Base-by-base conservation (phyloP, 805 yeast species). In the Blastobotrys chiropterorum region DNA sequence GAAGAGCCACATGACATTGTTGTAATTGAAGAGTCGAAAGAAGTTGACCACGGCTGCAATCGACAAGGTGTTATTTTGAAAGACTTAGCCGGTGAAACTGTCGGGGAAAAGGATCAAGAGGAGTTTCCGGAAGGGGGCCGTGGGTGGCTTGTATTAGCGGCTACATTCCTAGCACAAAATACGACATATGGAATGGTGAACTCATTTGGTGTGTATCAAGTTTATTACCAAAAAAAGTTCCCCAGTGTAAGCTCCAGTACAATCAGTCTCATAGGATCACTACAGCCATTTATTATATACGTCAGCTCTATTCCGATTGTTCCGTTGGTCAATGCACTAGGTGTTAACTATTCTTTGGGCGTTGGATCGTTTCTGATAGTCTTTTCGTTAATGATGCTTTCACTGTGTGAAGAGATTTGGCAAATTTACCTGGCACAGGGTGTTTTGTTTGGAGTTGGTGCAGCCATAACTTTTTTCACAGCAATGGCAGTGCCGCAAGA, bases 111-210 rank as follows among this genome's bases (percentile, higher is more conserved):
- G 34, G 34, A 26, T 26, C 5, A 26, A 11, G 59, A 55, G 22
- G 64, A 62, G 15, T 67, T 63, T 40, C 73, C 73, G 11, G 80
- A 79, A 39, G 72, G 75, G 3, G 75, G 80, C 2, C 48, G 55
- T 16, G 81, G 78, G 0, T 79, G 82, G 81, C 60, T 75, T 7
- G 77, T 76, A 15, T 74, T 78, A 0, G 42, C 72, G 2, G 77
- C 76, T 15, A 72, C 72, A 0, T 73, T 77, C 67, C 66, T 74
- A 13, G 59, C 70, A 63, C 61, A 71, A 72, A 58, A 74, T 56
- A 62, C 76, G 51, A 74, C 82, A 0, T 81, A 79, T 74, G 86
- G 86, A 14, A 70, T 79, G 65, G 77, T 77, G 51, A 76, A 80
- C 31, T 70, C 78, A 2, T 81, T 69, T 62, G 85, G 84, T 22